Conservation (phyloP, 306 rosid genomes). For the Pueraria montana region DNA sequence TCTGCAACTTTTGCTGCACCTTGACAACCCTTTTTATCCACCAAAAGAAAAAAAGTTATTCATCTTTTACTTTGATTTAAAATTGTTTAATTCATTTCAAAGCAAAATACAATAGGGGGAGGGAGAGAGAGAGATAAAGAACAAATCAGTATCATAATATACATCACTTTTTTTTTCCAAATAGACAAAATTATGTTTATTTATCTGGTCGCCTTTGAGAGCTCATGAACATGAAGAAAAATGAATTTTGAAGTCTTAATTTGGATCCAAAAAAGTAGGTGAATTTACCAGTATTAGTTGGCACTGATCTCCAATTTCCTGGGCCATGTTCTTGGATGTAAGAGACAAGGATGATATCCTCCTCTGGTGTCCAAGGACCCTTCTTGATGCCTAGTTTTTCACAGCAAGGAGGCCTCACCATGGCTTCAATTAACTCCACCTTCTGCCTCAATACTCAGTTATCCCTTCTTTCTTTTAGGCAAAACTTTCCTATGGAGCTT, state of each 20-base stretch:
- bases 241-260: background rate
- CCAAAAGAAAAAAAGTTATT: background rate
- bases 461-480: too few species aligned
- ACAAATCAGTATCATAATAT: background rate
- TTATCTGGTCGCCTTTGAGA: background rate
- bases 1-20: constrained; percentile 99
- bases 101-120: background rate
- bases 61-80: constrained; percentile 11
- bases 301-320: constrained; percentile 98
- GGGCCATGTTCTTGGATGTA: constrained; percentile 99
- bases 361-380: constrained; percentile 99
- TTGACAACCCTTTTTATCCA: constrained; percentile 68
- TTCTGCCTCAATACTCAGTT: constrained; percentile 40
- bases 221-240: background rate
- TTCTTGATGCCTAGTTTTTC: constrained; percentile 93
- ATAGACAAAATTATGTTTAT: background rate
- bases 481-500: constrained; percentile 39
- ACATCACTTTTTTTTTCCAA: background rate
- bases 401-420: constrained; percentile 99
- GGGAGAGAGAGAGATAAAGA: too few species aligned
- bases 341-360: constrained; percentile 93
- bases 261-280: background rate
- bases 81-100: background rate
- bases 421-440: constrained; percentile 42
- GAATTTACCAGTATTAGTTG: constrained; percentile 79